These are phyloP conservation scores for Boletellus emodensis DNA, from an alignment of 768 basidiomycete species.

Conservation along the genomic window DNA sequence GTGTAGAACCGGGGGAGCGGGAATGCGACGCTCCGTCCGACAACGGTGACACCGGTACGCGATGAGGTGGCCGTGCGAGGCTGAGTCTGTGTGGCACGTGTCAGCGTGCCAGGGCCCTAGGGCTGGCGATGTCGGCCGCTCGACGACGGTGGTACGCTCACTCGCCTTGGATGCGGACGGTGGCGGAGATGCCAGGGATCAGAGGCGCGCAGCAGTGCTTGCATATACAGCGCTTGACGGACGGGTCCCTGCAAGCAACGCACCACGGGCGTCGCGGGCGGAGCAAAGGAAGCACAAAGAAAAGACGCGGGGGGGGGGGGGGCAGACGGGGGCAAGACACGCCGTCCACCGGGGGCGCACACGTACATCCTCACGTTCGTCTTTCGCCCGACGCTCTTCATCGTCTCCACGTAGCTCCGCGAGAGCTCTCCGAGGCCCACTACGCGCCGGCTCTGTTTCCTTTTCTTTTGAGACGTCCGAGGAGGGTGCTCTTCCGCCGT, in stretches of 20 bases:
- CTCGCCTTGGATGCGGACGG: slow-evolving; percentile 64
- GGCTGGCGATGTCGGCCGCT: background rate
- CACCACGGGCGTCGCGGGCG: background rate
- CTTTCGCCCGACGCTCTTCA: slow-evolving; percentile 71
- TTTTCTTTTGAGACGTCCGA: slow-evolving; percentile 4
- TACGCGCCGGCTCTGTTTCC: slow-evolving; percentile 28
- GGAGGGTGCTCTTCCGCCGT: background rate
- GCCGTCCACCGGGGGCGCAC: background rate
- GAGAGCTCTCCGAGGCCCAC: slow-evolving; percentile 50
- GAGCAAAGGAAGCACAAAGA: background rate
- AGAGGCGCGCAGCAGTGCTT: slow-evolving; percentile 61
- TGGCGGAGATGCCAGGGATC: slow-evolving; percentile 63
- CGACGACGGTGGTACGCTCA: background rate
- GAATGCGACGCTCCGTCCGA: slow-evolving; percentile 56
- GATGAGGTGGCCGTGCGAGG: slow-evolving; percentile 51
- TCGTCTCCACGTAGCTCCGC: slow-evolving; percentile 56
- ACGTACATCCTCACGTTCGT: slow-evolving; percentile 74
- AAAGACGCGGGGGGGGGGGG: background rate
- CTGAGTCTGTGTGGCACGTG: slow-evolving; percentile 33
- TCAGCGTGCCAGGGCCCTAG: slow-evolving; percentile 10
- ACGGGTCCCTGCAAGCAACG: slow-evolving; percentile 57
- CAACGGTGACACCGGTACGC: slow-evolving; percentile 60
- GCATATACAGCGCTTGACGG: slow-evolving; percentile 79
- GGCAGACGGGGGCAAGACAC: background rate
- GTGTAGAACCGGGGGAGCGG: slow-evolving; percentile 50